Evolutionary conservation across 371 early-diverging fungal species (phyloP).

Genomic region (Actinomucor elegans): DNA sequence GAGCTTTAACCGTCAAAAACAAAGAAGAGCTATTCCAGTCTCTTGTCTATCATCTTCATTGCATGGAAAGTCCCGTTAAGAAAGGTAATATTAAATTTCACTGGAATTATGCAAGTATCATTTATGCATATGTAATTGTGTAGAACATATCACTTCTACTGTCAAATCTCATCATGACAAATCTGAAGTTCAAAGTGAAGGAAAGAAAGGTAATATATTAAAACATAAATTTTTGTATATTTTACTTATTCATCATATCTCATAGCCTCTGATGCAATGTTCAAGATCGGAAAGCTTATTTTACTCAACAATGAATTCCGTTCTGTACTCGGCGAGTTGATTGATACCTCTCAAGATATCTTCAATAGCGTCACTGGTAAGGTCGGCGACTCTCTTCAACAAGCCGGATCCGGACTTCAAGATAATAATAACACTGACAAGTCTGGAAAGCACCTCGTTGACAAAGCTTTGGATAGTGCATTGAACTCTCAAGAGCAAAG

Average conservation of each 20-base stretch:
- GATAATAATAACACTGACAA: not conserved
- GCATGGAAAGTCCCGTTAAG: conserved; percentile 16
- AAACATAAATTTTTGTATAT: not conserved
- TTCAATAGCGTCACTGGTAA: conserved; percentile 41
- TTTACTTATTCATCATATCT: not conserved
- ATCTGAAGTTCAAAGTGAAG: conserved; percentile 14
- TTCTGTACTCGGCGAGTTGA: conserved; percentile 44
- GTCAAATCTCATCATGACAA: not conserved
- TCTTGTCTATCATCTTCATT: conserved; percentile 53
- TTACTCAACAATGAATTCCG: conserved; percentile 57
- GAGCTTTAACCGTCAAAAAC: conserved; percentile 53
- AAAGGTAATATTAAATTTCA: conserved; percentile 27
- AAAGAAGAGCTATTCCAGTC: conserved; percentile 61
- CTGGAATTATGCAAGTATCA: too few relatives aligned
- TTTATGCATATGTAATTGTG: not conserved
- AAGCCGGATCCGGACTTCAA: conserved; percentile 24
- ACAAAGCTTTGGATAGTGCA: conserved; percentile 5
- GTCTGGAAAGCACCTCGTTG: conserved; percentile 15
- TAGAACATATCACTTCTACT: conserved; percentile 1
- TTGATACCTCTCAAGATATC: conserved; percentile 50
- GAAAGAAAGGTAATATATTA: conserved; percentile 25
- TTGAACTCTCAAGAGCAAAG: not conserved
- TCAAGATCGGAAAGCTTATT: conserved; percentile 46
- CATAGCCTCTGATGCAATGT: conserved; percentile 35
- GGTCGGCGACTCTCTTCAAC: conserved; percentile 28